phyloP scores from a whole-genome alignment of 352 stramenopile genomes.

The Phytopythium cucurbitacearum region DNA sequence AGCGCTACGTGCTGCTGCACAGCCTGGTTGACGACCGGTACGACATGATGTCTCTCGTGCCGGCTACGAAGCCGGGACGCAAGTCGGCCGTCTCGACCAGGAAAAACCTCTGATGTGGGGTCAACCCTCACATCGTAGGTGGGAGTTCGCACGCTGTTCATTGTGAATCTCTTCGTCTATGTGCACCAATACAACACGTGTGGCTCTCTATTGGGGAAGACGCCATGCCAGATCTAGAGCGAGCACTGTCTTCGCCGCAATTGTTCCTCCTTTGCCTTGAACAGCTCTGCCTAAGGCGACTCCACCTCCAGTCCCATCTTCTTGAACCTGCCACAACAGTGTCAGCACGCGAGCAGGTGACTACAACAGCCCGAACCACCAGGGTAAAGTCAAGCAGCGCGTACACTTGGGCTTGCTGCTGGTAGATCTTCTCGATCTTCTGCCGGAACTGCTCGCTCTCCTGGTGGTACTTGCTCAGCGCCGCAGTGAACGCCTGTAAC shows the following conservation, averaged over 20 bases:
- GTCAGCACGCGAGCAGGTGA: background rate
- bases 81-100: constrained; percentile 14
- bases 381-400: constrained; percentile 15
- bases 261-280: background rate
- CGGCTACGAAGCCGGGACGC: constrained; percentile 33
- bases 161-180: constrained; percentile 1
- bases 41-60: constrained; percentile 78
- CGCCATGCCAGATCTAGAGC: background rate
- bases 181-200: background rate
- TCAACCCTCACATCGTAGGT: background rate
- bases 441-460: constrained; percentile 63
- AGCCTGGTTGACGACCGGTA: constrained; percentile 84
- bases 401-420: constrained; percentile 61
- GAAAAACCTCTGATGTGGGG: background rate
- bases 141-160: background rate
- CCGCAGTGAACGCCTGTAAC: constrained; percentile 55
- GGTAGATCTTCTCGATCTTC: constrained; percentile 70
- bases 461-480: constrained; percentile 62
- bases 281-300: constrained; percentile 21
- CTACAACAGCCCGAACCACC: background rate
- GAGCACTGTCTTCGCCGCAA: background rate
- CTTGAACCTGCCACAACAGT: constrained; percentile 40
- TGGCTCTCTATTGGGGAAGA: background rate
- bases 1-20: constrained; percentile 80
- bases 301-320: constrained; percentile 63